Base-by-base conservation (phyloP, 306 rosid genomes). In the Malus sylvestris region DNA sequence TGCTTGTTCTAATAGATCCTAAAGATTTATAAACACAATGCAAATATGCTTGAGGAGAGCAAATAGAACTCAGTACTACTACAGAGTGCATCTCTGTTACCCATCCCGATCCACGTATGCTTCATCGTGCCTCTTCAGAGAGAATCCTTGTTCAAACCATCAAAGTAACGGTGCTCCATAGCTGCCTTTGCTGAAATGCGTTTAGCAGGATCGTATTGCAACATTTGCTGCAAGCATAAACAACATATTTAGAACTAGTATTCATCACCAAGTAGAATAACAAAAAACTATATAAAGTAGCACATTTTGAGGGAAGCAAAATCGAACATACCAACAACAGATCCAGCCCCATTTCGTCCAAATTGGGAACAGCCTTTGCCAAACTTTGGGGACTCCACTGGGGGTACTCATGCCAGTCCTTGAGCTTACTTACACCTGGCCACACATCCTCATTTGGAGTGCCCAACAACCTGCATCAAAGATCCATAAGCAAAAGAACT, bases 331-430 rank as follows among this genome's bases (percentile, higher is more conserved):
- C 93, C 51, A 86, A 74, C 44, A 93, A 79, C 59, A 93, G 86
- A 82, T 92, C 88, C 30, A 92, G 66, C 30, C 97, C 99, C 63
- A 77, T 75, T 3, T 73, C 84, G 6, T 89, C 97, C 92, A 95
- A 83, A 71, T 67, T 71, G 44, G 97, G 93, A 78, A 90, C 97
- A 30, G 88, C 92, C 5, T 69, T 88, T 13, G 96, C 67, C 74
- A 92, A 74, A 77, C 78, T 74, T 76, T 89, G 93, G 67, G 99
- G 87, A 62, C 38, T 86, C 99, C 99, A 95, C 65, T 89, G 99
- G 8, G 97, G 97, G 72, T 92, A 95, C 80, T 95, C 97, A 67
- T 95, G 99, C 99, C 97, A 95, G 79, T 95, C 89, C 91, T 88
- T 85, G 13, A 95, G 90, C 49, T 89, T 88, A 80, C 97, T 95